These are phyloP conservation scores for Cichorium intybus DNA, from an alignment of 140 eudicot species.

Conservation along the genomic window DNA sequence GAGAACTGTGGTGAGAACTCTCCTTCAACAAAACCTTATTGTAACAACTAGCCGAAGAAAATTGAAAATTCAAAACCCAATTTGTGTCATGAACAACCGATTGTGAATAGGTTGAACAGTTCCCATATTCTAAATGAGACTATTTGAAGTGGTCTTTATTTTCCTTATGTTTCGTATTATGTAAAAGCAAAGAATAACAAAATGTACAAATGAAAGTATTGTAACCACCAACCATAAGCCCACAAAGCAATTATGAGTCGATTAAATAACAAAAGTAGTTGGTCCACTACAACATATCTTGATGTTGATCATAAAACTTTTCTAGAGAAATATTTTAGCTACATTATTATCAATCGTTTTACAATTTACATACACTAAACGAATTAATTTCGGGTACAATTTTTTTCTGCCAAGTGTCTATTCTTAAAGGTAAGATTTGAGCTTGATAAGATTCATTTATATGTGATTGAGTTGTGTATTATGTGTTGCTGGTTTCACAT, in stretches of 20 bases:
- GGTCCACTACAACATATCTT: constrained; percentile 1
- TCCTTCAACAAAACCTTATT: too few relatives aligned
- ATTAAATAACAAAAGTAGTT: constrained; percentile 11
- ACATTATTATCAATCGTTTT: background rate
- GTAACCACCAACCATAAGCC: constrained; percentile 5
- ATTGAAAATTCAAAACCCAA: too few relatives aligned
- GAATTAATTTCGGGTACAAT: background rate
- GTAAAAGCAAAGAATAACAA: background rate
- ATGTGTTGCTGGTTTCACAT: background rate
- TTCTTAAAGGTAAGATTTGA: background rate
- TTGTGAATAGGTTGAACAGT: too few relatives aligned
- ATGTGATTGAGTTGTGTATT: background rate
- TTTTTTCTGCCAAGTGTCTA: background rate
- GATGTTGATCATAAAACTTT: constrained; percentile 1
- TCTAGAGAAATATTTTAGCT: background rate
- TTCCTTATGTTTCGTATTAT: too few relatives aligned
- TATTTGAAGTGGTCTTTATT: background rate
- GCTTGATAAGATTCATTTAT: background rate
- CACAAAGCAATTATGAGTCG: constrained; percentile 14
- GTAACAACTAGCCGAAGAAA: too few relatives aligned
- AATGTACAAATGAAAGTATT: background rate
- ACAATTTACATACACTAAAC: background rate
- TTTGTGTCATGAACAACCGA: too few relatives aligned
- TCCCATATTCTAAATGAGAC: too few relatives aligned
- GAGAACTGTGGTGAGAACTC: too few relatives aligned